Evolutionary conservation across 805 yeast genomes (phyloP), one percentile per base, ranked within the genome.

Genomic region (Lachancea sp.): DNA sequence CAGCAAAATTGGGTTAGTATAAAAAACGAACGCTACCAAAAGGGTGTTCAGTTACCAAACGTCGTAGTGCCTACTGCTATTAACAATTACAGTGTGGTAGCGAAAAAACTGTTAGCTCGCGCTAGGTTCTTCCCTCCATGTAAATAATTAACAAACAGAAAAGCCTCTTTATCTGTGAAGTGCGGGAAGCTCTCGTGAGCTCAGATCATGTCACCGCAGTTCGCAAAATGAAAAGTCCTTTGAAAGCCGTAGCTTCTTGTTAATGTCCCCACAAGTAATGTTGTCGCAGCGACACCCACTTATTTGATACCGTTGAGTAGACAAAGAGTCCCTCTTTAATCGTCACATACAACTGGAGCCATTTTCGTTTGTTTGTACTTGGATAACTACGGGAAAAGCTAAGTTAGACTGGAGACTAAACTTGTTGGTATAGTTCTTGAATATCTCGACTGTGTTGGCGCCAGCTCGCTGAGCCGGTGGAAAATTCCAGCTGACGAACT

Each of bases 261-360:
- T 9, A 18, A 33, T 33, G 13, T n/a, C n/a, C n/a, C n/a, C 36
- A 17, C 33, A 12, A 30, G n/a, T 15, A 30, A 30, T 25, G 18
- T 36, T 13, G 11, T 3, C 5, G 31, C 31, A 26, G 37, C 32
- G 43, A 8, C 22, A 40, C 19, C 20, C 37, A 40, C 43, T 40
- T 25, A 11, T 27, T 33, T 22, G 43, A 32, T 29, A 38, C 42
- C 19, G 12, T 32, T 38, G 8, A 18, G 25, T n/a, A 7, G 20
- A 7, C 25, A 16, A 9, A 17, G 41, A 6, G 8, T 6, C 40
- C 17, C 17, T 34, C 17, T n/a, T 16, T n/a, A 19, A 31, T 46
- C 56, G 55, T 60, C 68, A 84, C 93, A 74, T 84, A 85, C 93
- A 73, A 81, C 83, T 82, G 95, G 95, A 81, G 95, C 95, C 95